Evolutionary conservation across 176 grass and related monocot genomes (phyloP), one percentile per base, ranked within the genome.

Genomic region (Eragrostis nindensis): DNA sequence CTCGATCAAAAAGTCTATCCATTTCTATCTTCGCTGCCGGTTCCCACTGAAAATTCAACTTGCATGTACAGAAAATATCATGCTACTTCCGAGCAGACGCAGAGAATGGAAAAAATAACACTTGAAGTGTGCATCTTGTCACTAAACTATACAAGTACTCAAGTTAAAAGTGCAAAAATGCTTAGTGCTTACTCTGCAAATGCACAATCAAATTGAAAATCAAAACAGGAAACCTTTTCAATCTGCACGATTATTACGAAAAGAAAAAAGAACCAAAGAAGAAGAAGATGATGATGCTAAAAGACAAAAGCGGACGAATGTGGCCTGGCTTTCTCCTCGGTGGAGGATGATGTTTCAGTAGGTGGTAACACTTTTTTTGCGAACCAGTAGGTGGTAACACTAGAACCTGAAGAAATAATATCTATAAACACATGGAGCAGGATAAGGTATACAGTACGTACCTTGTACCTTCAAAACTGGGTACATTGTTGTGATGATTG

Each of bases 291-390:
- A n/a, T n/a, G 30, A 43, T 83, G 14, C 43, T 11, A 71, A 78
- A 78, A 78, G 83, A 71, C 41, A 78, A 60, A 76, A 77, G 74
- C 15, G 15, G 6, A 62, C 29, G n/a, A 70, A 21, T 42, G 65
- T 71, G 83, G 4, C 41, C 71, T 30, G 17, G 27, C 80, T 87
- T 87, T 74, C 13, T 24, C 64, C 26, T 72, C 46, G 24, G 86
- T 74, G 80, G 61, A 79, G 41, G 41, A 72, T 74, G 68, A 67
- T 71, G 66, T 65, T 82, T 77, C 45, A 47, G 11, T 77, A 56
- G 77, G 56, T 56, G n/a, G n/a, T n/a, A n/a, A n/a, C n/a, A n/a
- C n/a, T n/a, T n/a, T n/a, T n/a, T n/a, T n/a, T n/a, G n/a, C n/a
- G n/a, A n/a, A n/a, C n/a, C n/a, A n/a, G n/a, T n/a, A n/a, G n/a